Evolutionary conservation across 352 stramenopile genomes (phyloP).

Genomic region (Blastocystis sp.): DNA sequence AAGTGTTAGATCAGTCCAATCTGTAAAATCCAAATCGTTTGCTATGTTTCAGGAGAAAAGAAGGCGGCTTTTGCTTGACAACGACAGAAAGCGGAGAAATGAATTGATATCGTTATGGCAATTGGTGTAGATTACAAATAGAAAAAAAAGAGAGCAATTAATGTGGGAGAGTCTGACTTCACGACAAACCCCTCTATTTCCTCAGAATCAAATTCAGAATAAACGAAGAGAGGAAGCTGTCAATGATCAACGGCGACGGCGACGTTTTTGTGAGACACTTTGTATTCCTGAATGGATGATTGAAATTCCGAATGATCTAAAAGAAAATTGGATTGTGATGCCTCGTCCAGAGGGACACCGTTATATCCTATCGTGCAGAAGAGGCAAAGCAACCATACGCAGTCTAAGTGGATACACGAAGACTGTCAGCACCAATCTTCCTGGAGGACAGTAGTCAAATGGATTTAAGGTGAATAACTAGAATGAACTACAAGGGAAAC

Average conservation of each 20-base stretch:
- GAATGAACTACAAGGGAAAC: constrained; percentile 7
- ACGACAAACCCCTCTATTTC: neutral
- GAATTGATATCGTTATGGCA: neutral
- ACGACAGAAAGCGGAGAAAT: neutral
- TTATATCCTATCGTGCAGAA: constrained; percentile 10
- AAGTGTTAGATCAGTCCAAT: neutral
- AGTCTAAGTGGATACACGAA: neutral
- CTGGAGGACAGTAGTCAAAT: neutral
- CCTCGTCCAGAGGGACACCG: constrained; percentile 23
- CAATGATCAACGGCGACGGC: neutral
- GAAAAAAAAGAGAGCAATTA: constrained; percentile 19
- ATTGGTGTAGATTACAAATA: neutral
- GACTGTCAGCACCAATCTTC: constrained; percentile 24
- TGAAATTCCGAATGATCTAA: constrained; percentile 1
- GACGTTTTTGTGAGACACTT: constrained; percentile 1
- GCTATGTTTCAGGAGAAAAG: constrained; percentile 38
- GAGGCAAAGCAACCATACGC: neutral
- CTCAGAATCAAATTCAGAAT: neutral
- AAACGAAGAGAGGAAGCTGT: neutral
- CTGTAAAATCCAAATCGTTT: constrained; percentile 19
- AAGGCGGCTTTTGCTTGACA: neutral
- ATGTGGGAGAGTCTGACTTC: neutral
- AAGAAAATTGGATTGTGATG: neutral
- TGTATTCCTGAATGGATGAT: constrained; percentile 54
- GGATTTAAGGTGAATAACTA: neutral